phyloP scores from a whole-genome alignment of 371 early-diverging fungal genomes.

The Mortierella sp. region DNA sequence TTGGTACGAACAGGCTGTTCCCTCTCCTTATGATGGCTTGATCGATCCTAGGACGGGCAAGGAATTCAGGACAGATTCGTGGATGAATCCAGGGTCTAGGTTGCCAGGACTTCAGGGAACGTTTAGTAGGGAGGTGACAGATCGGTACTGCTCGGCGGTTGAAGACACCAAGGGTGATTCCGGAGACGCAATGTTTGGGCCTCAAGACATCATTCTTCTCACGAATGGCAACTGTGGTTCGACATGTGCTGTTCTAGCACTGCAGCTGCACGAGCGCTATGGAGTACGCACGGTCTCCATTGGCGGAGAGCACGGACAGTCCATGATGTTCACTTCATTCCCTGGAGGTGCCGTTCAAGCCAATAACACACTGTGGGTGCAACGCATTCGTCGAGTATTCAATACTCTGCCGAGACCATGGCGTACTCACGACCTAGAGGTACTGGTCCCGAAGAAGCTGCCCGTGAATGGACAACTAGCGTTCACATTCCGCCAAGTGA shows the following conservation, averaged over 20 bases:
- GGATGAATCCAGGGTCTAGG: constrained; percentile 35
- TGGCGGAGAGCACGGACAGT: constrained; percentile 45
- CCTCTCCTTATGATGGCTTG: constrained; percentile 42
- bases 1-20: constrained; percentile 7
- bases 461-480: constrained; percentile 47
- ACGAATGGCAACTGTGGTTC: constrained; percentile 49
- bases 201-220: constrained; percentile 35
- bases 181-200: constrained; percentile 16
- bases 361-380: constrained; percentile 39
- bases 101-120: constrained; percentile 25
- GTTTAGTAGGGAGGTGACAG: constrained; percentile 36
- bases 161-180: constrained; percentile 15
- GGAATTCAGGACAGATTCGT: constrained; percentile 16
- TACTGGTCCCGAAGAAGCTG: constrained; percentile 16
- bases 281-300: constrained; percentile 32
- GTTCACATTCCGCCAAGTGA: constrained; percentile 46
- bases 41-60: constrained; percentile 37
- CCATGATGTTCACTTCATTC: constrained; percentile 43
- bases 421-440: constrained; percentile 2
- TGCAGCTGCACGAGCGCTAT: constrained; percentile 48
- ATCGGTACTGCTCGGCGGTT: constrained; percentile 30
- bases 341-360: constrained; percentile 52
- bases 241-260: constrained; percentile 44
- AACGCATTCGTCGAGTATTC: constrained; percentile 21
- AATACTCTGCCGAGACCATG: not conserved